Evolutionary conservation across 495 filamentous ascomycete species (phyloP).

Genomic region (Xylaria acuta): DNA sequence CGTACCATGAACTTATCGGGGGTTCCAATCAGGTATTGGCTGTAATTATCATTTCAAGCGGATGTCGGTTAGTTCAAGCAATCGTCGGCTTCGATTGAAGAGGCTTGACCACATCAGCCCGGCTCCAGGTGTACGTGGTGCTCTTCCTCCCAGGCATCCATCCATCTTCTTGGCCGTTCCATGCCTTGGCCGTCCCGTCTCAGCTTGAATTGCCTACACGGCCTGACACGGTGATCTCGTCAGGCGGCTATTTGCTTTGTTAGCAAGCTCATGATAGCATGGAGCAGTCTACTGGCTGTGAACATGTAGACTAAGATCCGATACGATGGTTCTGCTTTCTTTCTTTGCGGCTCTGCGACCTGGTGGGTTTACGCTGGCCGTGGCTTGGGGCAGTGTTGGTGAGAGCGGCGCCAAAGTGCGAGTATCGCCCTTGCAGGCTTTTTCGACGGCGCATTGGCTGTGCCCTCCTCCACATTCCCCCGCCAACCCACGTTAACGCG

Average conservation of each 20-base stretch:
- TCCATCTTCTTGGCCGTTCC: background rate
- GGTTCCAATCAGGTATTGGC: no score
- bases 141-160: slow-evolving; percentile 2
- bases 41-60: no score
- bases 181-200: background rate
- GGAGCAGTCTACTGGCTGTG: background rate
- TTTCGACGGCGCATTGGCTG: slow-evolving; percentile 12
- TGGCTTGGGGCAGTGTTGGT: slow-evolving; percentile 22
- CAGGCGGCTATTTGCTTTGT: background rate
- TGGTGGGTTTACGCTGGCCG: background rate
- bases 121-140: background rate
- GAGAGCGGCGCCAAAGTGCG: slow-evolving; percentile 10
- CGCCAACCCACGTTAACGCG: background rate
- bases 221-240: background rate
- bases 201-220: background rate
- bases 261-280: no score
- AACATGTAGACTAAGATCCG: background rate
- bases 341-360: slow-evolving; percentile 24
- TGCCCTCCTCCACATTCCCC: slow-evolving; percentile 24
- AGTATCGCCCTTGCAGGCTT: background rate
- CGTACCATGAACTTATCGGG: background rate
- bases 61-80: background rate
- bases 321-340: background rate
- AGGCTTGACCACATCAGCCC: background rate
- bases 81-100: background rate